Percentiles rank a stretch among this genome's conserved stretches.
These are phyloP conservation scores for Pichia sp. DNA, from an alignment of 1,139 yeast species.

Conservation along the genomic window DNA sequence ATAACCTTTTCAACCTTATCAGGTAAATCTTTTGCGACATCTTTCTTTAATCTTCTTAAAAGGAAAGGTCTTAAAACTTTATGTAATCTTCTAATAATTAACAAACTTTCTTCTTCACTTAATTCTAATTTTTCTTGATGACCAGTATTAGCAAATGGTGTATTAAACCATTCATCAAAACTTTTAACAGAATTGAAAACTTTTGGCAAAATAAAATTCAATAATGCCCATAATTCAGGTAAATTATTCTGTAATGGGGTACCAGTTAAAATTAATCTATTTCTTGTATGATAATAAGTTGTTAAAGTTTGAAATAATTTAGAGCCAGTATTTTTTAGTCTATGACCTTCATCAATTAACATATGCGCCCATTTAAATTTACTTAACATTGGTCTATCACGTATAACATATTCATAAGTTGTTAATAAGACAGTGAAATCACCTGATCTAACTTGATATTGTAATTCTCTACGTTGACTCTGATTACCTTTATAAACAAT, in stretches of 20 bases:
- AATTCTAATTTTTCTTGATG: conserved; percentile 73
- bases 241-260: conserved; percentile 81
- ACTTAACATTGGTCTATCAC: conserved; percentile 61
- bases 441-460: conserved; percentile 53
- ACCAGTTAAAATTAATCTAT: conserved; percentile 77
- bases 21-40: conserved; percentile 94
- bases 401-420: conserved; percentile 72
- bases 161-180: conserved; percentile 85
- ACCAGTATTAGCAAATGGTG: conserved; percentile 80
- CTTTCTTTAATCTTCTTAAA: conserved; percentile 89
- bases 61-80: conserved; percentile 93
- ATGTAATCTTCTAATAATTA: conserved; percentile 91
- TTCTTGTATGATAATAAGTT: conserved; percentile 65
- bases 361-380: conserved; percentile 75
- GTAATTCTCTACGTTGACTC: conserved; percentile 58
- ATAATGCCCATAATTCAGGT: conserved; percentile 80
- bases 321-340: conserved; percentile 77
- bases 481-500: conserved; percentile 75
- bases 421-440: conserved; percentile 73
- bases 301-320: conserved; percentile 67
- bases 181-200: conserved; percentile 78
- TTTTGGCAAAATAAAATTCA: conserved; percentile 72
- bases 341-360: conserved; percentile 87
- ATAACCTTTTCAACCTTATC: conserved; percentile 92
- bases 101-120: conserved; percentile 88